phyloP scores from a whole-genome alignment of 176 grass and related monocot species.

The Aegilops bicornis region DNA sequence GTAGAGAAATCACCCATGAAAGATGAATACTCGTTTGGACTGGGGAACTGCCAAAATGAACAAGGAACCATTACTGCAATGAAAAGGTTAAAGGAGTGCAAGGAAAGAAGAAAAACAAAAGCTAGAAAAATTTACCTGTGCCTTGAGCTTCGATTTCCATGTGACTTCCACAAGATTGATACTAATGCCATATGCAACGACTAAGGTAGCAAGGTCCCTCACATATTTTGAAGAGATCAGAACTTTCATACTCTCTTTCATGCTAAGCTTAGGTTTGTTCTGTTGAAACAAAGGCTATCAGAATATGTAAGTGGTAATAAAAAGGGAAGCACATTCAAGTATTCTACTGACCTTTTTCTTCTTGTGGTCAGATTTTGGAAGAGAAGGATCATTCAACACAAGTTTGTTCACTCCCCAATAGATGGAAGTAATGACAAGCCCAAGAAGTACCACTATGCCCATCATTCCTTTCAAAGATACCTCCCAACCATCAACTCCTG shows the following conservation, averaged over 20 bases:
- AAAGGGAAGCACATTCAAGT: neutral
- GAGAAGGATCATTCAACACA: slow-evolving; percentile 69
- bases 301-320: slow-evolving; percentile 1
- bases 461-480: slow-evolving; percentile 95
- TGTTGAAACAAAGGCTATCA: slow-evolving; percentile 23
- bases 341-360: slow-evolving; percentile 58
- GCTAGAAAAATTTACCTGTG: slow-evolving; percentile 60
- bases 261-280: slow-evolving; percentile 78
- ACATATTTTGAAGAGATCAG: slow-evolving; percentile 78
- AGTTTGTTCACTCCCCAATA: slow-evolving; percentile 86
- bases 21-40: slow-evolving; percentile 83
- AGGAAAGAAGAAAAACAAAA: slow-evolving; percentile 14
- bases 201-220: slow-evolving; percentile 80
- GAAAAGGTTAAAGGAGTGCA: neutral
- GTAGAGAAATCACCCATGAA: slow-evolving; percentile 96
- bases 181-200: slow-evolving; percentile 87
- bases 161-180: slow-evolving; percentile 94
- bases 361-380: slow-evolving; percentile 70
- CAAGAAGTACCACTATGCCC: slow-evolving; percentile 86
- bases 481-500: slow-evolving; percentile 85
- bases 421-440: slow-evolving; percentile 58
- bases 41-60: slow-evolving; percentile 67
- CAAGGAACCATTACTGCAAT: neutral
- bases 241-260: slow-evolving; percentile 83
- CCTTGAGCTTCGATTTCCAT: slow-evolving; percentile 98